Evolutionary conservation across 1,139 yeast species (phyloP), one percentile per base, ranked within the genome.

Genomic region (Hanseniaspora sp.): DNA sequence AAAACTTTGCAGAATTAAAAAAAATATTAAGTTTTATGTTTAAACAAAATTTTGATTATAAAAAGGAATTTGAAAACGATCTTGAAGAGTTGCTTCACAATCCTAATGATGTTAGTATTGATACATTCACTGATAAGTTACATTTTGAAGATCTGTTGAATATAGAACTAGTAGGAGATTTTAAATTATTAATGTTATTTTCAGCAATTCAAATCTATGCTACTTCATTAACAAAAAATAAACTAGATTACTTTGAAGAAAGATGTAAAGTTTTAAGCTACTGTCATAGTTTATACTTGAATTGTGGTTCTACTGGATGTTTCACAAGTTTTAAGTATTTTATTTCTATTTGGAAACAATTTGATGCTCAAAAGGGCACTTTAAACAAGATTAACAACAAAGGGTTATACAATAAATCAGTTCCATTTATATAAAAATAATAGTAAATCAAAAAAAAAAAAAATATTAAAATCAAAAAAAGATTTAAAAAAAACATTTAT

Each of bases 271-370:
- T 53, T 13, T n/a, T 56, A n/a, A 53, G 55, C 2, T 57, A 52
- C 18, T 56, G 49, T 38, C 58, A 57, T 29, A 28, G 40, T 37
- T 45, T 57, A 18, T 48, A 53, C 28, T 44, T 55, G 30, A 40
- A 51, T 17, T 40, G 56, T 42, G 59, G 59, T 3, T 56, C 58
- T 8, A 55, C 54, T 18, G 56, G 59, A 33, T 56, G 56, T 15
- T 56, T 55, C n/a, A 45, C 57, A 1, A 53, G 56, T 34, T 44
- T 56, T 29, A 49, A 53, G n/a, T 38, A 55, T 23, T 46, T 56
- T 11, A 52, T 55, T 28, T 45, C 46, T 17, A 55, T 53, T 28
- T 57, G 59, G 58, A 51, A 45, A 45, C n/a, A 7, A 3, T 51
- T 39, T 44, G 54, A 51, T 29, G 13, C 13, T 6, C 17, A 39